Base-by-base conservation (phyloP, 2,329 filamentous ascomycete genomes). In the Magnaporthiopsis rhizophila region DNA sequence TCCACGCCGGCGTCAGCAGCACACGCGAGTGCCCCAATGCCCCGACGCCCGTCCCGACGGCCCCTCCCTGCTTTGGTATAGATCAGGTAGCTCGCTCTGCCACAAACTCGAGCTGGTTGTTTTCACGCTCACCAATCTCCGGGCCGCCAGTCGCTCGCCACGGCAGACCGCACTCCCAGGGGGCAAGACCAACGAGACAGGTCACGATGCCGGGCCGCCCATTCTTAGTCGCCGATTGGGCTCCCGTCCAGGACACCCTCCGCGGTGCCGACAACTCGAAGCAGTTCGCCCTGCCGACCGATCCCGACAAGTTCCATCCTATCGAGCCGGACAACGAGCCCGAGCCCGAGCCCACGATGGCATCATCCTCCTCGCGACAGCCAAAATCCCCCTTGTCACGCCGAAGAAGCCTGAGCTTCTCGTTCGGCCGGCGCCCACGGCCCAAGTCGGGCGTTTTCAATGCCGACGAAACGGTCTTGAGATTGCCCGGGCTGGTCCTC, bases 371-470 rank as follows among this genome's bases (percentile, higher is more conserved):
- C 69, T 21, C 67, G 72, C 60, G 74, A 73, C 64, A 73, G 75
- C n/a, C 75, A 74, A 66, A 24, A 26, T 26, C 59, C n/a, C 34
- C 34, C 59, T 21, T 24, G 59, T 18, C 59, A n/a, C 26, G 34
- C 59, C 50, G 78, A 78, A 28, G 81, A 63, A 83, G 80, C 72
- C 74, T 81, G 69, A 85, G 81, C 71, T 73, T 81, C 61, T 82
- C 81, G 8, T 69, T 83, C 18, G 75, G 79, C 8, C 83, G 81
- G 80, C 78, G 79, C 8, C 70, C 70, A 59, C 79, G 77, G 58
- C 78, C 79, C 34, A 83, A 80, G 70, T 79, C 79, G 1, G 71
- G 76, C 28, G 66, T 77, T 11, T 73, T 79, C 59, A 66, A 66
- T 59, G 65, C 69, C 57, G 73, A 76, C 28, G 75, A 77, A 58